Base-by-base conservation (phyloP, 2,329 filamentous ascomycete genomes). In the Fusarium drepaniforme region DNA sequence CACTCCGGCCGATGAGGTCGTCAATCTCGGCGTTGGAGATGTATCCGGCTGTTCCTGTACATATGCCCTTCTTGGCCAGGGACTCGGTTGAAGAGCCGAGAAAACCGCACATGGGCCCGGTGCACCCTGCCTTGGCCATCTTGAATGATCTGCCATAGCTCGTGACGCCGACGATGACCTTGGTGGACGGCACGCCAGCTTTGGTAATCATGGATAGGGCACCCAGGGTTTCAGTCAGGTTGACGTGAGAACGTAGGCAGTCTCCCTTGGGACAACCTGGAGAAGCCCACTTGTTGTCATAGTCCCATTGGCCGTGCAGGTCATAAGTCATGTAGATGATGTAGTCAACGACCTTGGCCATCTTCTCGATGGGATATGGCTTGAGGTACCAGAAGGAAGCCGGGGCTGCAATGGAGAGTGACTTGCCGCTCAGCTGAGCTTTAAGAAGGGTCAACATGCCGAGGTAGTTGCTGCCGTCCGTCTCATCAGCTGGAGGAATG, bases 271-370 rank as follows among this genome's bases (percentile, higher is more conserved):
- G 53, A 53, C 81, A 83, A 13, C 76, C 79, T 5, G 76, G 69
- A 30, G 56, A 62, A 6, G 75, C 58, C 65, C 66, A 78, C 15
- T 68, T 59, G 64, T 84, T 85, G n/a, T 63, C 64, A 25, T 25
- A 23, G 9, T 57, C 51, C 83, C 77, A 81, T 66, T 81, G 75
- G 23, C 81, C 81, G 33, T 82, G 82, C 0, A 83, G 66, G 62
- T 83, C 81, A 35, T 82, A 83, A 2, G 81, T 81, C 80, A 82
- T 83, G 61, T 77, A 82, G n/a, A 83, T 75, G 13, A 83, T 79
- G 49, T 84, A 83, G 62, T 83, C 80, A 4, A 82, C 38, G 38
- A 73, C 33, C 4, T 64, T 53, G 8, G 64, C 65, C 9, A 82
- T 82, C 3, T 70, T 35, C n/a, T 73, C 64, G 15, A 84, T 79